A percentile compares a stretch with the other conserved stretches of the same genome.
These are phyloP conservation scores for Penicillium italicum DNA, from an alignment of 2,329 filamentous ascomycete genomes.

Conservation along the genomic window DNA sequence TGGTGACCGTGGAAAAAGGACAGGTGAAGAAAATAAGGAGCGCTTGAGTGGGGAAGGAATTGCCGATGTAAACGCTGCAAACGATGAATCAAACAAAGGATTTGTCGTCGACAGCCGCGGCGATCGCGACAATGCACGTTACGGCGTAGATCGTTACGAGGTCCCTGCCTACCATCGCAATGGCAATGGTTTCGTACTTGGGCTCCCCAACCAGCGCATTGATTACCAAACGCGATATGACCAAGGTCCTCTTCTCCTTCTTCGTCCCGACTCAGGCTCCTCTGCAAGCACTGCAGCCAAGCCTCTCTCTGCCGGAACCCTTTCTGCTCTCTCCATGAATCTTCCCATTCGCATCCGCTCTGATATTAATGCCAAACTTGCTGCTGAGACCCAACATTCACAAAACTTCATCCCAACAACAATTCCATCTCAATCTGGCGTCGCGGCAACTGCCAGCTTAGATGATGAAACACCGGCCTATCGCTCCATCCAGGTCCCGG, in stretches of 20 bases:
- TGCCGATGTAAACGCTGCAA: not conserved
- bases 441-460: conserved; percentile 37
- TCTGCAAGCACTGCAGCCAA: not conserved
- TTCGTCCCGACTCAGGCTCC: conserved; percentile 18
- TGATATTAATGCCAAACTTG: not conserved
- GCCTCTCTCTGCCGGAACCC: not conserved
- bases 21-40: not conserved
- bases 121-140: conserved; percentile 70
- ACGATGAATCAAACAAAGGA: not conserved
- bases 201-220: conserved; percentile 60
- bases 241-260: conserved; percentile 32
- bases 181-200: conserved; percentile 68
- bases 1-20: too few species aligned
- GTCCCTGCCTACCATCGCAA: conserved; percentile 68
- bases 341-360: not conserved
- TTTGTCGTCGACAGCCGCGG: conserved; percentile 71
- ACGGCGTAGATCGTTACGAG: conserved; percentile 68
- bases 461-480: conserved; percentile 46
- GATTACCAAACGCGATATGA: conserved; percentile 57
- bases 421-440: not conserved
- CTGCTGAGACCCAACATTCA: not conserved
- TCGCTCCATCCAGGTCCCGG: conserved; percentile 56
- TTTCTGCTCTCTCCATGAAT: not conserved
- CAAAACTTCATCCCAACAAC: conserved; percentile 1
- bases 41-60: not conserved